These are phyloP conservation scores for Epithele typhae DNA, from an alignment of 768 basidiomycete genomes.

Conservation along the genomic window DNA sequence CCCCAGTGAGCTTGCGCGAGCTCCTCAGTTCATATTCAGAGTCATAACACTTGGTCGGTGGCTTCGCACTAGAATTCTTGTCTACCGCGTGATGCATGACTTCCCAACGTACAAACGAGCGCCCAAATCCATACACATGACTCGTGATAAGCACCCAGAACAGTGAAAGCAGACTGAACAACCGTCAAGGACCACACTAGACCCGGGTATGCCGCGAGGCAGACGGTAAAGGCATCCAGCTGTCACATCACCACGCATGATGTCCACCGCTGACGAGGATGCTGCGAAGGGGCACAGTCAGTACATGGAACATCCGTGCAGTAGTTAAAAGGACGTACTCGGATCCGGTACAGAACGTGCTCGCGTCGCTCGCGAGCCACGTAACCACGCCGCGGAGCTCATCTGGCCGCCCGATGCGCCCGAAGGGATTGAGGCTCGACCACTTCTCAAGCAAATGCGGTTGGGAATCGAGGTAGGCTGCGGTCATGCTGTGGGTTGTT, in stretches of 20 bases:
- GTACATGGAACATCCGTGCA: background rate
- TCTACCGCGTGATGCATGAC: too few species aligned
- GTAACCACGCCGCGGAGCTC: conserved; percentile 67
- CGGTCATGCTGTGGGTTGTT: conserved; percentile 70
- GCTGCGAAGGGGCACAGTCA: conserved; percentile 27
- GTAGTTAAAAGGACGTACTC: conserved; percentile 51
- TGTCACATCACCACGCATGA: conserved; percentile 48
- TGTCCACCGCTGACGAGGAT: conserved; percentile 62
- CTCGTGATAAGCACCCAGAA: too few species aligned
- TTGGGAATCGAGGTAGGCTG: conserved; percentile 60
- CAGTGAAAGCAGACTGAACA: too few species aligned
- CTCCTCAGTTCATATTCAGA: too few species aligned
- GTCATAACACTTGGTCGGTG: too few species aligned
- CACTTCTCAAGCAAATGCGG: conserved; percentile 62
- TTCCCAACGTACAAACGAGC: too few species aligned
- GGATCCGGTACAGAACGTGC: conserved; percentile 77
- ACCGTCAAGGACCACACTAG: too few species aligned
- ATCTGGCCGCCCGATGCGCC: conserved; percentile 65
- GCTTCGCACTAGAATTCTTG: too few species aligned
- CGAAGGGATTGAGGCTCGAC: conserved; percentile 66
- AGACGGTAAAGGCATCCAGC: too few species aligned
- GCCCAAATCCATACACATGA: too few species aligned
- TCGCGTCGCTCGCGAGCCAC: conserved; percentile 75
- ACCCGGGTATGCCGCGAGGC: too few species aligned
- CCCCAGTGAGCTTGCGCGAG: too few species aligned